Evolutionary conservation across 495 filamentous ascomycete species (phyloP).

Genomic region (Penicillium manginii): DNA sequence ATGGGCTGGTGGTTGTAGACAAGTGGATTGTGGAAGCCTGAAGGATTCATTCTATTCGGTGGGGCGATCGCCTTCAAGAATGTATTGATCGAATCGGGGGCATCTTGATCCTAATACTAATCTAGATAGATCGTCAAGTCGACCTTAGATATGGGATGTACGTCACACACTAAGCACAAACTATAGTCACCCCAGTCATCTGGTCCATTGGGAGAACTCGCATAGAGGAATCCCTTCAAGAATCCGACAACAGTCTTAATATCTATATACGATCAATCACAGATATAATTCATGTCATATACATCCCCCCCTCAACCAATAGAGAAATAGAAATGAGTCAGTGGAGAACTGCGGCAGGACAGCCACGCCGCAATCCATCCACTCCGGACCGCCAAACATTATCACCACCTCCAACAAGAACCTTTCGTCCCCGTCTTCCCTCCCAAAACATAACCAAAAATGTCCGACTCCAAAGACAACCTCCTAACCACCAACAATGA

Average conservation of each 20-base stretch:
- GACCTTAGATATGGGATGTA: too few relatives aligned
- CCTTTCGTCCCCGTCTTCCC: background rate
- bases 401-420: background rate
- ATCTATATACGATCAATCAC: background rate
- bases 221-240: too few relatives aligned
- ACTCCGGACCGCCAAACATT: background rate
- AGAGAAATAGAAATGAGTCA: constrained; percentile 6
- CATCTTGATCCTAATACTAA: background rate
- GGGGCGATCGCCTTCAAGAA: background rate
- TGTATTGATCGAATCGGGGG: background rate
- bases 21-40: too few relatives aligned
- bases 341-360: constrained; percentile 11
- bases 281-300: background rate
- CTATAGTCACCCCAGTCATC: background rate
- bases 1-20: background rate
- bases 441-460: constrained; percentile 18
- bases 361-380: constrained; percentile 7
- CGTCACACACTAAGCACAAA: background rate
- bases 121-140: background rate
- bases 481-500: constrained; percentile 32
- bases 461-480: constrained; percentile 39
- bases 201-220: background rate
- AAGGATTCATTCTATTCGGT: background rate
- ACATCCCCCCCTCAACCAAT: constrained; percentile 1
- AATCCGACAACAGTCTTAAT: background rate